Evolutionary conservation across 106 monocot genomes (phyloP), one percentile per base, ranked within the genome.

Genomic region (Platanthera zijinensis): DNA sequence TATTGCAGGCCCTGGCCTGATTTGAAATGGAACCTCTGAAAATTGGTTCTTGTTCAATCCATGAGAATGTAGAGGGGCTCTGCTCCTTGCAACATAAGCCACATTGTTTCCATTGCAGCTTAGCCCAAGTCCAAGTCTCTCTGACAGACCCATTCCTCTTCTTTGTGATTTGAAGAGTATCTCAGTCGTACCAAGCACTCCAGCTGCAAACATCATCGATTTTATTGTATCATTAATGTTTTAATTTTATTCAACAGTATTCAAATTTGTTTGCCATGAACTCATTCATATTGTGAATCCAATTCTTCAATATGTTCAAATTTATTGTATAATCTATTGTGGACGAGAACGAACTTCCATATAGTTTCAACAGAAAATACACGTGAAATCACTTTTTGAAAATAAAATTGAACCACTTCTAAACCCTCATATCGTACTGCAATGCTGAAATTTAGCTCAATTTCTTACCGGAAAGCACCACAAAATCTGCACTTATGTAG

Each of bases 31-130:
- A 69, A 75, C 63, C 19, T 74, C 64, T 59, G 57, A 21, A 69
- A 84, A 78, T 21, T 84, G 63, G 56, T 74, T 69, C 71, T 75
- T 81, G 54, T 63, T 45, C 46, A 84, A 57, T 51, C 81, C 84
- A 75, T 77, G 70, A 73, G 77, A 77, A 75, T 81, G 28, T 53
- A 84, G 49, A 72, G 84, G 84, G 53, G 84, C 78, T 50, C 52
- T 74, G 61, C 84, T 84, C 69, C 77, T 76, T 50, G 80, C 54
- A 78, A 81, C 69, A 81, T 84, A 84, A n/a, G 81, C 84, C 51
- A 81, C 81, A 74, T 84, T 81, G 74, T 84, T 81, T 6, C 84
- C 77, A 78, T 84, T 84, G 69, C 84, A 84, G 54, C 82, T 82
- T 21, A 82, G 52, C 21, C 84, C 84, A 76, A 30, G 59, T 6